Percentiles rank a stretch among this genome's conserved stretches.
Evolutionary conservation across 106 monocot genomes (phyloP).

Genomic region (Acorus gramineus): DNA sequence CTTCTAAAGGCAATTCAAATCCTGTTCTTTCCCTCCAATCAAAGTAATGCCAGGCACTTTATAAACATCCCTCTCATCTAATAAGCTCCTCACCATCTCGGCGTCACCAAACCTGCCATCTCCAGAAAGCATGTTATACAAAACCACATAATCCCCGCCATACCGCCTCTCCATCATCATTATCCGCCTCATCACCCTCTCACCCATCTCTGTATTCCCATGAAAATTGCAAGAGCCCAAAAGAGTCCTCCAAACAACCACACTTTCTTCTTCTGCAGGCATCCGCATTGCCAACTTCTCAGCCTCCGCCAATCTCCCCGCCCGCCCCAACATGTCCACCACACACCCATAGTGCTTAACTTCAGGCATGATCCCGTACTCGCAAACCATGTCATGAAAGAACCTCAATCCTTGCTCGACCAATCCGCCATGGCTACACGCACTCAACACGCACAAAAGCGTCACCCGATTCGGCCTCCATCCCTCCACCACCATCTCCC

Average conservation of each 20-base stretch:
- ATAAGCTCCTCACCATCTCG: slow-evolving; percentile 40
- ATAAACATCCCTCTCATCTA: slow-evolving; percentile 42
- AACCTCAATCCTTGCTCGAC: slow-evolving; percentile 52
- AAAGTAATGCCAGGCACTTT: slow-evolving; percentile 55
- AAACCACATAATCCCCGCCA: slow-evolving; percentile 61
- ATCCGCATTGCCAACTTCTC: slow-evolving; percentile 35
- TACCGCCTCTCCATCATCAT: slow-evolving; percentile 38
- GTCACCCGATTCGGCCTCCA: slow-evolving; percentile 51
- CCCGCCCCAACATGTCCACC: slow-evolving; percentile 67
- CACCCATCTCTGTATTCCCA: slow-evolving; percentile 57
- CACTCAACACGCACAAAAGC: slow-evolving; percentile 54
- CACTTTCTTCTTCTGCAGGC: slow-evolving; percentile 27
- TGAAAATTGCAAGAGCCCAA: slow-evolving; percentile 50
- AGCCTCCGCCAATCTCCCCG: slow-evolving; percentile 48
- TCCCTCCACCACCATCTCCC: slow-evolving; percentile 24
- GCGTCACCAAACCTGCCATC: slow-evolving; percentile 61
- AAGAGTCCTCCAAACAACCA: slow-evolving; percentile 61
- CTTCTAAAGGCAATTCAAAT: not conserved
- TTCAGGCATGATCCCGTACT: slow-evolving; percentile 33
- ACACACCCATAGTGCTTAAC: slow-evolving; percentile 67
- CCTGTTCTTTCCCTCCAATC: slow-evolving; percentile 4
- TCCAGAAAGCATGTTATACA: slow-evolving; percentile 52
- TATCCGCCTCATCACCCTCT: slow-evolving; percentile 56
- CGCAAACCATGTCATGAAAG: slow-evolving; percentile 35
- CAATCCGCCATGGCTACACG: slow-evolving; percentile 70